Evolutionary conservation across 306 rosid genomes (phyloP).

Genomic region (Amphicarpaea edgeworthii): DNA sequence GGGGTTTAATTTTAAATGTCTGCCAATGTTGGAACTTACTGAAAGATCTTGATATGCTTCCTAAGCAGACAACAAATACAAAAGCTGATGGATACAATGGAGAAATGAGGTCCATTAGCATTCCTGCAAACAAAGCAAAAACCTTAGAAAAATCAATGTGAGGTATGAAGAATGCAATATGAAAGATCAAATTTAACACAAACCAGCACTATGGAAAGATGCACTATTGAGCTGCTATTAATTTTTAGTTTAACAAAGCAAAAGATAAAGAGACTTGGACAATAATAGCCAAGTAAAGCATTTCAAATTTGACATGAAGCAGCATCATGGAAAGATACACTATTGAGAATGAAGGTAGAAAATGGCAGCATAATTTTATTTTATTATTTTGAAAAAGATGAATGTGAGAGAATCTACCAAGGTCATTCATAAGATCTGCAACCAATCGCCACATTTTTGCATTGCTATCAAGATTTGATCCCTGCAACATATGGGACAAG

Average conservation of each 20-base stretch:
- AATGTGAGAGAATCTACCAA: slow-evolving; percentile 61
- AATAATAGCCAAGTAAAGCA: slow-evolving; percentile 19
- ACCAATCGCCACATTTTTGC: slow-evolving; percentile 99
- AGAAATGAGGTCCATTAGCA: slow-evolving; percentile 98
- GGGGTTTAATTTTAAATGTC: slow-evolving; percentile 24
- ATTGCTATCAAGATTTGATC: slow-evolving; percentile 95
- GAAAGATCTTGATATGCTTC: slow-evolving; percentile 97
- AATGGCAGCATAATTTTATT: slow-evolving; percentile 20
- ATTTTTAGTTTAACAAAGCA: slow-evolving; percentile 24
- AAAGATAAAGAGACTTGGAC: background rate
- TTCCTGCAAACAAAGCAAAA: slow-evolving; percentile 65
- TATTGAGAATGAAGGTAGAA: background rate
- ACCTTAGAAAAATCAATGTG: slow-evolving; percentile 41
- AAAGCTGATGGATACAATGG: slow-evolving; percentile 94
- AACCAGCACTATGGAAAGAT: slow-evolving; percentile 14
- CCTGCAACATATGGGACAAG: slow-evolving; percentile 60
- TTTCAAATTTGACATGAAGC: background rate
- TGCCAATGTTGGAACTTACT: slow-evolving; percentile 67
- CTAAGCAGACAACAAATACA: slow-evolving; percentile 84
- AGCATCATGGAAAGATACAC: too few species aligned
- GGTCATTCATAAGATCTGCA: slow-evolving; percentile 98
- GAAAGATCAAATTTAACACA: slow-evolving; percentile 27
- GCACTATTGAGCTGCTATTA: background rate
- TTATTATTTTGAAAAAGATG: slow-evolving; percentile 6
- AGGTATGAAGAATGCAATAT: slow-evolving; percentile 17